Evolutionary conservation across 192 early-diverging fungal species (phyloP), one percentile per base, ranked within the genome.

Genomic region (Dissophora globulifera): DNA sequence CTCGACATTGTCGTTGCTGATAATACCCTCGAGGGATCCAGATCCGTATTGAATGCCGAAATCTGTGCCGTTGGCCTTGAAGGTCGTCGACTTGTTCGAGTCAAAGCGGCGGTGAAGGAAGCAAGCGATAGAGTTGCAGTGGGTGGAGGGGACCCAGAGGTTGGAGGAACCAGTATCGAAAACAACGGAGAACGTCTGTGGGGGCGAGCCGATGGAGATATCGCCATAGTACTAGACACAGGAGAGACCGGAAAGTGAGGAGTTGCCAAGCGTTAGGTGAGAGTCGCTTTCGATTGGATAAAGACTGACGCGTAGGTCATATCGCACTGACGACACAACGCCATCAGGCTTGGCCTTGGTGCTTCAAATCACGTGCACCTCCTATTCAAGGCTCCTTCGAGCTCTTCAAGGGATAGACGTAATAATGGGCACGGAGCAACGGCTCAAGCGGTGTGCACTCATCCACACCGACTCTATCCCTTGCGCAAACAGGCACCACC

Each of bases 111-210:
- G 69, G 80, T 99, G 98, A 50, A 99, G 84, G 87, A 92, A 98
- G 67, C 98, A 99, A 3, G 98, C 96, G 67, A 99, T 98, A 1
- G 94, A 96, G 42, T 76, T 85, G 86, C 98, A 99, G 59, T 90
- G 90, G 19, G 92, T 93, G 26, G 94, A 96, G 10, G 15, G 96
- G 95, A 30, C 98, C 94, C 96, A 96, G 53, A 98, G 83, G 80
- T 97, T 98, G 33, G 93, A 92, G 41, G 91, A 95, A n/a, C 96
- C 96, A 15, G 96, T 98, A 76, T 98, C 97, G 42, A 95, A 94
- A 46, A 96, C 91, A 26, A 96, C 94, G 52, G 89, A 90, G 83
- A 98, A 98, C 15, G 83, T 90, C 83, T 98, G 95, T 19, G 90
- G 82, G 17, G 97, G 97, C n/a, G 93, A 92, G 16, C 93, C 95